These are phyloP conservation scores for Aspergillus diversus DNA, from an alignment of 495 filamentous ascomycete species.

Conservation along the genomic window DNA sequence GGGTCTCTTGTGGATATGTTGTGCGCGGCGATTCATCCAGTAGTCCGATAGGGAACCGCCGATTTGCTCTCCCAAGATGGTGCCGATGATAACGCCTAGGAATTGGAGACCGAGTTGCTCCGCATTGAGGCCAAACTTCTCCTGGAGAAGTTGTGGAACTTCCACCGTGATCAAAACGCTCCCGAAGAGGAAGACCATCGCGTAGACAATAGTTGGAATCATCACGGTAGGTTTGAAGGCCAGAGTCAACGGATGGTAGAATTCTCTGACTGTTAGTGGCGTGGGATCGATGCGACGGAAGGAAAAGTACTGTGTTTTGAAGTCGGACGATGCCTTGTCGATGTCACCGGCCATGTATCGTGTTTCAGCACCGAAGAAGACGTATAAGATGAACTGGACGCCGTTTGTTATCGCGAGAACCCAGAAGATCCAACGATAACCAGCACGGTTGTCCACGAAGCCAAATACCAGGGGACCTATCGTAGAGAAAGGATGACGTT, in stretches of 20 bases:
- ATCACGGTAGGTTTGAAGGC: slow-evolving; percentile 47
- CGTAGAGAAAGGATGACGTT: background rate
- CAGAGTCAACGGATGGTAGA: slow-evolving; percentile 49
- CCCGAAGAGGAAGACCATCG: slow-evolving; percentile 56
- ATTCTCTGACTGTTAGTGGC: slow-evolving; percentile 49
- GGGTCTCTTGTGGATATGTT: slow-evolving; percentile 35
- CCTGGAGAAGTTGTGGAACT: slow-evolving; percentile 54
- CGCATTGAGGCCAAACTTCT: slow-evolving; percentile 55
- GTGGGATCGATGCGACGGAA: slow-evolving; percentile 53
- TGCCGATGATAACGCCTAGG: slow-evolving; percentile 56
- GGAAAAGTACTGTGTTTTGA: slow-evolving; percentile 48
- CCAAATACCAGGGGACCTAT: slow-evolving; percentile 43
- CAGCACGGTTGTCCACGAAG: slow-evolving; percentile 47
- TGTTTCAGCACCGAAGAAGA: slow-evolving; percentile 62
- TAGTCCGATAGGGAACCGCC: slow-evolving; percentile 53
- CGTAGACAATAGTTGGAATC: slow-evolving; percentile 52
- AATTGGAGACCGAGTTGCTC: slow-evolving; percentile 59
- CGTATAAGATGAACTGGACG: slow-evolving; percentile 53
- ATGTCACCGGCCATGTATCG: slow-evolving; percentile 46
- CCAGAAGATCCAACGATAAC: slow-evolving; percentile 51
- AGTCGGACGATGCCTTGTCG: slow-evolving; percentile 30
- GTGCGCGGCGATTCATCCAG: slow-evolving; percentile 51
- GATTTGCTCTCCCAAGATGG: slow-evolving; percentile 58
- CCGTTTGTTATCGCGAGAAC: slow-evolving; percentile 55
- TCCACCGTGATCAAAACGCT: slow-evolving; percentile 55